Conservation (phyloP, 257 asterid species). For the Ajuga chamaepitys region DNA sequence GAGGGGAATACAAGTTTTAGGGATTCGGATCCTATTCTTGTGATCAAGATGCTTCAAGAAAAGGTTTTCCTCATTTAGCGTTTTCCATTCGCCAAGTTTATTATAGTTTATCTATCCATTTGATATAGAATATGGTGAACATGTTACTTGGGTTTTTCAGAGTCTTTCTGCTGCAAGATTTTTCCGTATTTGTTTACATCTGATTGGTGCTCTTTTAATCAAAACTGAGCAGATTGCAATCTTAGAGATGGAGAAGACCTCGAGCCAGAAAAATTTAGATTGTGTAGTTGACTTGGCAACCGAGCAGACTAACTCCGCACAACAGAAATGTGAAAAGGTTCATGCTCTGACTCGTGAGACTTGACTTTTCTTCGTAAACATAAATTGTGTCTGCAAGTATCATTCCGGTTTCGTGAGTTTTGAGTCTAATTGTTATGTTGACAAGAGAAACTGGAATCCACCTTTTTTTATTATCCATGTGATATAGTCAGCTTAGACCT, state of each 20-base stretch:
- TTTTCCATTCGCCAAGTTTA: constrained; percentile 10
- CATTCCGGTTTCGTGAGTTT: neutral
- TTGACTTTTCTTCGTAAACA: constrained; percentile 9
- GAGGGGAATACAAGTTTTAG: constrained; percentile 30
- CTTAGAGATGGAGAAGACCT: constrained; percentile 79
- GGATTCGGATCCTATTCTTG: constrained; percentile 58
- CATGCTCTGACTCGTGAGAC: constrained; percentile 11
- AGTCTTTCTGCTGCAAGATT: neutral
- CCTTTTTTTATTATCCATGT: neutral
- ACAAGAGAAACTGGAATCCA: neutral
- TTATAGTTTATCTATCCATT: neutral
- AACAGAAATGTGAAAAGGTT: constrained; percentile 71
- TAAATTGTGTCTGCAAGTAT: neutral
- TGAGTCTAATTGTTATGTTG: neutral
- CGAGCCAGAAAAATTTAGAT: constrained; percentile 69
- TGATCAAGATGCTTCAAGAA: constrained; percentile 79
- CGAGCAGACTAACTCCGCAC: constrained; percentile 52
- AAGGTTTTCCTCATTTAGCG: constrained; percentile 46
- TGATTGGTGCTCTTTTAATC: too few species aligned
- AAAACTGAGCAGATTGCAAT: constrained; percentile 43
- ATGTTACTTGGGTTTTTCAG: neutral
- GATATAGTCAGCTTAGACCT: neutral
- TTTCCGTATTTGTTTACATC: neutral
- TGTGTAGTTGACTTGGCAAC: constrained; percentile 50
- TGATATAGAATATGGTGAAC: too few species aligned